phyloP scores from a whole-genome alignment of 306 rosid species.

The Cercis canadensis region DNA sequence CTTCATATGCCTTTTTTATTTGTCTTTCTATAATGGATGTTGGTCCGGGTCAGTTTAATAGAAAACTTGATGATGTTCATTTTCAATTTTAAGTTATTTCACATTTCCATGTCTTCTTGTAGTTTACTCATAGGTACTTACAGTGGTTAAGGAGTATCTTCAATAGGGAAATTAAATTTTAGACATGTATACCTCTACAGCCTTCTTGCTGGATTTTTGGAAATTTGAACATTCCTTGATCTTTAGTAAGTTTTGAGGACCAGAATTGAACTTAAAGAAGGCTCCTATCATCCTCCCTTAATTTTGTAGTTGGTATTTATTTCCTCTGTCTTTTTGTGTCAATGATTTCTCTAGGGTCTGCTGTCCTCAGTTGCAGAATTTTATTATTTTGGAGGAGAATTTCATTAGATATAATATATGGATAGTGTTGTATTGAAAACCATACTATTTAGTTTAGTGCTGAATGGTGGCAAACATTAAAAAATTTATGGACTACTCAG shows the following conservation, averaged over 20 bases:
- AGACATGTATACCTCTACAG: slow-evolving; percentile 2
- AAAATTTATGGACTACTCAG: too few relatives aligned
- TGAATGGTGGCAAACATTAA: neutral
- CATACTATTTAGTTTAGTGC: neutral
- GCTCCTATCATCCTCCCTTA: neutral
- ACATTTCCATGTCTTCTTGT: neutral
- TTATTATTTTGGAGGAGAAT: neutral
- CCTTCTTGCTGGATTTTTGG: slow-evolving; percentile 1
- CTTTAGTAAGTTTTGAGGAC: neutral
- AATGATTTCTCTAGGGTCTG: neutral
- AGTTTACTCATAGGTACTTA: too few relatives aligned
- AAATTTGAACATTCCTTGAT: neutral
- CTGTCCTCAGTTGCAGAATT: neutral
- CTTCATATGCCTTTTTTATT: too few relatives aligned
- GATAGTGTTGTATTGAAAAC: neutral
- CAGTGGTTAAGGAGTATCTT: slow-evolving; percentile 21
- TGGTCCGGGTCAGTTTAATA: slow-evolving; percentile 8
- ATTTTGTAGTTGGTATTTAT: neutral
- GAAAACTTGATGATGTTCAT: slow-evolving; percentile 24
- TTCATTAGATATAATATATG: neutral
- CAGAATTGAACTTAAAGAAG: slow-evolving; percentile 19
- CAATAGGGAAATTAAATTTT: slow-evolving; percentile 19
- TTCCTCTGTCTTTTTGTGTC: neutral
- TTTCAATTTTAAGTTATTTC: neutral
- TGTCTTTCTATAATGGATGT: neutral